Base-by-base conservation (phyloP, 805 yeast species). In the Lipomyces kockii region DNA sequence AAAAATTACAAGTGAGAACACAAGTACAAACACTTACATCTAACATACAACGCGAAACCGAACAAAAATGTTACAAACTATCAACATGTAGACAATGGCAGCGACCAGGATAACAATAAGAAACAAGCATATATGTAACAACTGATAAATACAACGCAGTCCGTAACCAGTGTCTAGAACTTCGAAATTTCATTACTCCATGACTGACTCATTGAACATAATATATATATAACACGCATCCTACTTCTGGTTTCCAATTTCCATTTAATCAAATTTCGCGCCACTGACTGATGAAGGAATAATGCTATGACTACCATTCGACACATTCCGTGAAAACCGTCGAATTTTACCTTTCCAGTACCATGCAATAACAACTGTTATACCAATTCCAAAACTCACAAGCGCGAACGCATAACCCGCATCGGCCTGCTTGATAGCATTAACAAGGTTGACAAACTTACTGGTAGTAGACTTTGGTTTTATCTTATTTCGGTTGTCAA, bases 401-500 rank as follows among this genome's bases (percentile, higher is more conserved):
- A 69, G 27, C 4, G 67, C 58, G 25, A 66, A 61, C 34, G 71
- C 66, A 46, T 67, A 66, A 7, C 64, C 61, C 17, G 46, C 58
- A 7, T 25, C 27, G 39, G 56, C 14, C 25, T 55, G 52, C 56
- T 62, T 61, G 11, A 59, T 11, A 11, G 62, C 51, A 12, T 59
- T 58, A 25, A 67, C 55, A 54, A 69, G 34, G 49, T 54, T 67
- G 27, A 63, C 63, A 29, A 69, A 67, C 39, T 58, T 61, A 58
- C 64, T 61, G 7, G 72, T 64, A 1, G 71, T 67, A 20, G 72
- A 67, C 60, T 71, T 70, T 27, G 69, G 66, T 39, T 66, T 71
- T 35, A 71, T 63, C 54, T 63, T 64, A 57, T 52, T 58, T 20
- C 60, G 60, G 51, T 61, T 67, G 35, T 65, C 61, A 8, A 64